Base-by-base conservation (phyloP, 345 rosid species). In the Populus deltoides region DNA sequence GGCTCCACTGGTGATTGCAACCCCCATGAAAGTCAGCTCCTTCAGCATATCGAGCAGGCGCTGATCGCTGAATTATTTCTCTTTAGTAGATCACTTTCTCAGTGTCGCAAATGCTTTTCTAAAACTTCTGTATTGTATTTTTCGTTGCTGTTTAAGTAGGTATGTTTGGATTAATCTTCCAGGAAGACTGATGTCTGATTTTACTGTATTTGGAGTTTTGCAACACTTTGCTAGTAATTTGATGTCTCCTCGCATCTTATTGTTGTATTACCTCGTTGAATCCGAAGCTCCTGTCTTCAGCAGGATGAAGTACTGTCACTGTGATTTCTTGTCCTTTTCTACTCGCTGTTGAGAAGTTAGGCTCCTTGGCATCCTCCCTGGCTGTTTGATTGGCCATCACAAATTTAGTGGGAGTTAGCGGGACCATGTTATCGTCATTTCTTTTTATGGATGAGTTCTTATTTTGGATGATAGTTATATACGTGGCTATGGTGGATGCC, bases 1-100 rank as follows among this genome's bases (percentile, higher is more conserved):
- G 88, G 99, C 99, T 38, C 98, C 99, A 55, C 85, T 94, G 80
- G 99, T 96, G 80, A 92, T 96, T 79, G 99, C 99, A 20, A 96
- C 98, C 22, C 92, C 94, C 49, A 77, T 91, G 88, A 96, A 92
- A 89, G 98, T 96, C 81, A 96, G 99, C 86, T 96, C 98, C 61
- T 96, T 96, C 87, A 93, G 94, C 90, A 90, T 96, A 80, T 94
- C 97, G 71, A 94, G 87, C 90, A 89, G 82, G 84, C 91, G 90
- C 70, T 92, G 87, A 88, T 70, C 9, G 73, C 70, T 24, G 13
- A 11, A 66, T 41, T 20, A 29, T 17, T 59, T 45, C 75, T n/a
- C 35, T 51, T 68, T 16, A 36, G 29, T 38, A n/a, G 33, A 9
- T 72, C 71, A 62, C 73, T 68, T 25, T 68, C 51, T 73, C 76